Evolutionary conservation across 2,329 filamentous ascomycete genomes (phyloP), one percentile per base, ranked within the genome.

Genomic region (Byssothecium circinans): DNA sequence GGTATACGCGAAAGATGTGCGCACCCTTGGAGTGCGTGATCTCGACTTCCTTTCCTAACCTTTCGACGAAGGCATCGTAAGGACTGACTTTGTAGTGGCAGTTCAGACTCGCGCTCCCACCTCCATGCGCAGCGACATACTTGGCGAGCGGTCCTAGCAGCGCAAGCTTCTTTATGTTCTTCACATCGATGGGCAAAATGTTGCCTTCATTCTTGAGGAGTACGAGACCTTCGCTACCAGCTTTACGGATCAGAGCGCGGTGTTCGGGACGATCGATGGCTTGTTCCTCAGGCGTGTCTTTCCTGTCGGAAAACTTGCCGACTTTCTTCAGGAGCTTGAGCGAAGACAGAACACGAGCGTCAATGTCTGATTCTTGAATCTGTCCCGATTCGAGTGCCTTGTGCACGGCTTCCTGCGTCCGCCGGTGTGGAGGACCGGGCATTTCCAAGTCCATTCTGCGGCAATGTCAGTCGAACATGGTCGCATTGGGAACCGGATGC

Each of bases 401-500:
- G 86, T 63, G 81, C 86, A 72, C 79, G 87, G 23, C 81, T 83
- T 32, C 85, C 83, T 34, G 84, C 6, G 45, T 54, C 83, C 20
- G 84, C 83, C 85, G 87, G 86, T 62, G 88, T 83, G 30, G 84
- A 74, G 57, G 45, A 43, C 58, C 58, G 5, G 56, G 57, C 57
- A 58, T 60, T 18, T 60, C 55, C 8, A 58, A 32, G 23, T 60
- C 57, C 8, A 57, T 25, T 1, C 54, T 50, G n/a, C 36, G 36
- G 11, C 34, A 42, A 33, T 8, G 29, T 45, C 34, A 11, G n/a
- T n/a, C n/a, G n/a, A n/a, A n/a, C n/a, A n/a, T n/a, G n/a, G n/a
- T n/a, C n/a, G n/a, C n/a, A n/a, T n/a, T n/a, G n/a, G n/a, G n/a
- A n/a, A n/a, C n/a, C n/a, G n/a, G n/a, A n/a, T n/a, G n/a, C n/a